Evolutionary conservation across 2,329 filamentous ascomycete genomes (phyloP), one percentile per base, ranked within the genome.

Genomic region (Neoscytalidium dimidiatum): DNA sequence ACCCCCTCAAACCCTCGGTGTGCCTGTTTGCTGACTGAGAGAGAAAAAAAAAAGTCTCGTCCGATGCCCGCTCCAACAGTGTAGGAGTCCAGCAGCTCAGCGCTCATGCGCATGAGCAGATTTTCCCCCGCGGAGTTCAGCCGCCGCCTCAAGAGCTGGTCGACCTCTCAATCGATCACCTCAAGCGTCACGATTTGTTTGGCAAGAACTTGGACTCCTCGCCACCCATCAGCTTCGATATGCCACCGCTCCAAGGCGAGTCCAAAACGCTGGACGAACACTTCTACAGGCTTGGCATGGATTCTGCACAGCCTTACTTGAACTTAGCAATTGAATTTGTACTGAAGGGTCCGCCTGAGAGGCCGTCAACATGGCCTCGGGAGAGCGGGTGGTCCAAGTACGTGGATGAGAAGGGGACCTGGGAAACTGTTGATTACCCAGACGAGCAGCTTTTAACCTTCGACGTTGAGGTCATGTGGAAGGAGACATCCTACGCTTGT

Each of bases 391-490:
- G 95, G 95, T 98, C 94, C 0, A 97, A 93, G 78, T 99, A 99
- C 79, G 44, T 48, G 7, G 84, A 90, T 69, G 75, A 82, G 2
- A 90, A 96, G 75, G 93, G 92, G 23, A 83, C 81, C 13, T 85
- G 84, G n/a, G 91, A 95, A 74, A 76, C 83, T 3, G 87, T 97
- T 4, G 88, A 90, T 67, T 87, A 88, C 9, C 95, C 96, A 0
- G 84, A 94, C 67, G 94, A 95, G 74, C 80, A 86, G 3, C 89
- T 94, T 84, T 82, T 98, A 63, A 94, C 91, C 41, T 99, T 99
- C 71, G 95, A 99, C 78, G 96, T 94, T 0, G 95, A 99, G 78
- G 94, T 97, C 52, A 89, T 99, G 90, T 99, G 90, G 86, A 96
- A 96, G 75, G 88, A 95, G 74, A 94, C 90, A 69, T 89, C 91